Evolutionary conservation across 208 protist species (phyloP), one percentile per base, ranked within the genome.

Genomic region (Naegleria fowleri): DNA sequence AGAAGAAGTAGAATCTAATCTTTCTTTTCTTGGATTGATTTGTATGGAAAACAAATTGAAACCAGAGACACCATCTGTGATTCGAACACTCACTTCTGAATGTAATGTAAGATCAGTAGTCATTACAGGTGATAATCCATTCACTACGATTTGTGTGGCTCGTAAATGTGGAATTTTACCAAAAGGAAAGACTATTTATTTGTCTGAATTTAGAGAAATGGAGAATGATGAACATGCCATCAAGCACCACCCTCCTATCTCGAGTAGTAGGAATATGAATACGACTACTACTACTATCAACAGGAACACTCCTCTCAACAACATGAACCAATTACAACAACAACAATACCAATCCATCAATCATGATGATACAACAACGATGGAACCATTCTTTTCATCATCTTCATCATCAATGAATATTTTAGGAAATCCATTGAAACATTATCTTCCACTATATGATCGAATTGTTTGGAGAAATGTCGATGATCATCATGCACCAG

Each of bases 1-100:
- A n/a, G 90, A 92, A 15, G 59, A 91, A 36, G 43, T 95, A 5
- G 95, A 96, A 84, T 38, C 33, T 11, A 41, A 95, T 15, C 79
- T 96, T 0, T 5, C 33, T 22, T 95, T 97, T 38, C 15, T 95
- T 0, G 95, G 96, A 16, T 92, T 97, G 1, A 75, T 97, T 48
- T 83, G 97, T 16, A 91, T 97, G 58, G 79, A 94, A 40, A 97
- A 97, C 88, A 86, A 91, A 41, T 84, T 97, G 0, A 95, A 96
- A 88, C 0, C 83, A n/a, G 92, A 95, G n/a, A 94, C 95, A 16
- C 1, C 75, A 38, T 25, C 43, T 38, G 90, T 90, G 0, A 93
- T 97, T 25, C 36, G 48, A 19, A 36, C 16, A 5, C 39, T 97
- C 2, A 48, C 1, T n/a, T 41, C 67, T 5, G 25, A 84, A 16